These are phyloP conservation scores for Nicotiana paniculata DNA, from an alignment of 257 asterid genomes.

Conservation along the genomic window DNA sequence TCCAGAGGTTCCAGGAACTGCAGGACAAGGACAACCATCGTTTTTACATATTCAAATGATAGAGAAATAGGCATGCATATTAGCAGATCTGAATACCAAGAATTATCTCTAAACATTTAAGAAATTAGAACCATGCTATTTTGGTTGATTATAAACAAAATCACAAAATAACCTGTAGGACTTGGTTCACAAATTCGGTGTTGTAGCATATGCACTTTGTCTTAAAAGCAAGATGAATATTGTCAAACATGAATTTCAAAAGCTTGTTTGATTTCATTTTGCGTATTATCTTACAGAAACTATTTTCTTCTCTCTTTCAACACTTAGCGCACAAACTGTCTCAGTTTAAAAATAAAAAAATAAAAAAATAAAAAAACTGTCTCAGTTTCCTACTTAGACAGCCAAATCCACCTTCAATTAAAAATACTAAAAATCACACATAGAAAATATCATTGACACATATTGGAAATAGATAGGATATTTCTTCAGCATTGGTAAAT, in stretches of 20 bases:
- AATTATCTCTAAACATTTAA: neutral
- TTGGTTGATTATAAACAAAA: neutral
- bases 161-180: neutral
- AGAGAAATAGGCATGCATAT: neutral
- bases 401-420: neutral
- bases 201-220: neutral
- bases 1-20: slow-evolving; percentile 95
- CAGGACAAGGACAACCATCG: slow-evolving; percentile 6
- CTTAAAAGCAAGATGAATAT: neutral
- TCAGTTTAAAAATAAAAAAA: neutral
- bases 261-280: neutral
- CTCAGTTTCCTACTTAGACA: neutral
- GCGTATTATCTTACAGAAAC: neutral
- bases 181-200: neutral
- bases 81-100: neutral
- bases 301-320: neutral
- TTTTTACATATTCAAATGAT: neutral
- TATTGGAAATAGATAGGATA: neutral
- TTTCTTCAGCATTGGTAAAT: neutral
- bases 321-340: neutral
- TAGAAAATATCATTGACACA: neutral
- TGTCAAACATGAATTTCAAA: neutral
- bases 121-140: neutral
- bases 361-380: no score
- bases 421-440: neutral